Base-by-base conservation (phyloP, 805 yeast species). In the Zygosaccharomyces rouxii region DNA sequence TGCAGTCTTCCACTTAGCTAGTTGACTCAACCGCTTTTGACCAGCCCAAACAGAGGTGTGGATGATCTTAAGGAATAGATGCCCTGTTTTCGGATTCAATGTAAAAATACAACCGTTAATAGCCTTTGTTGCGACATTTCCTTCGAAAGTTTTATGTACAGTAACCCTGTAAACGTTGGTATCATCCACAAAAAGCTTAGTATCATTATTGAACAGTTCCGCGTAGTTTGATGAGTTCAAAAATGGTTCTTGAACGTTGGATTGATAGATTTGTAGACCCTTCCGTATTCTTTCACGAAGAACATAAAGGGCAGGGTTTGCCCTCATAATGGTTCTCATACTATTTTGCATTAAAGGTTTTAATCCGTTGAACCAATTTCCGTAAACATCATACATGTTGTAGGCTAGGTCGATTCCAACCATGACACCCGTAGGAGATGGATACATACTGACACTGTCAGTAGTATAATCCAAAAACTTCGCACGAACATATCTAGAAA, bases 31-130 rank as follows among this genome's bases (percentile, higher is more conserved):
- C 58, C 97, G 84, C 60, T 89, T 90, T 66, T 94, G 98, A 16
- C 99, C 99, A 3, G 96, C 84, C 95, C 97, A 94, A 2, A 89
- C 96, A 5, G 95, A 86, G 0, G 95, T 88, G 60, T 92, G 98
- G 50, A 94, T 88, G 47, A 94, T 80, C 62, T 88, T 89, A 67
- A 94, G 73, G 62, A 86, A 89, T 44, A 94, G 68, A 62, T 90
- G 97, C 30, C 99, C 99, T 1, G 90, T 80, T 56, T 83, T 81
- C 1, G 99, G 97, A 61, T 92, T 88, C 62, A 94, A 70, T 55
- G 89, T 88, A 63, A 92, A 88, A 5, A 92, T 79, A 1, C 95
- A 89, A 51, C 99, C 99, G 69, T 94, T 94, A 45, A 89, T 79
- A 7, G 97, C 96, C 59, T 87, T 89, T 0, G 96, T 89, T 1